Evolutionary conservation across 139 green algal genomes (phyloP).

Genomic region (Tetratostichococcus sp.): DNA sequence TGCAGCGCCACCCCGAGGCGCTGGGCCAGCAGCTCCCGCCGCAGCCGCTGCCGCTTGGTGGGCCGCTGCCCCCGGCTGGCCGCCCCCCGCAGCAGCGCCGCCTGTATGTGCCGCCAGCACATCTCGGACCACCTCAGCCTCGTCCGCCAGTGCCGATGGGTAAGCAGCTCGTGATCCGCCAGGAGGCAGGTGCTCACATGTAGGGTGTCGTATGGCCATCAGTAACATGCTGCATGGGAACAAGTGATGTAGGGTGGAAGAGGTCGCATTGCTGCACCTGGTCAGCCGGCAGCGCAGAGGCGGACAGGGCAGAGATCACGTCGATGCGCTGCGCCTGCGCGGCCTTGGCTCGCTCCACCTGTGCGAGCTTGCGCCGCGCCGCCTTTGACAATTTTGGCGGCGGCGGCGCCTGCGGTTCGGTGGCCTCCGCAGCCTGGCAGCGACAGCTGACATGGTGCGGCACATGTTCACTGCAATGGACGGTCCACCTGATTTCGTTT

Average conservation of each 20-base stretch:
- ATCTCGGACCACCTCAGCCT: too few relatives aligned
- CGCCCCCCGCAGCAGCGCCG: conserved; percentile 44
- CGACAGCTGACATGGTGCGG: too few relatives aligned
- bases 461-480: too few relatives aligned
- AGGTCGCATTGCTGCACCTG: too few relatives aligned
- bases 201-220: too few relatives aligned
- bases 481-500: too few relatives aligned
- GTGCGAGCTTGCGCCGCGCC: conserved; percentile 67
- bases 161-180: too few relatives aligned
- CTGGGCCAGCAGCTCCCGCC: conserved; percentile 51
- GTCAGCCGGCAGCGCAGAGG: not conserved
- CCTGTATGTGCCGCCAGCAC: conserved; percentile 16
- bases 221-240: not conserved
- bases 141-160: too few relatives aligned
- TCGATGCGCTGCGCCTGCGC: conserved; percentile 30
- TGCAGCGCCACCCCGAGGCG: conserved; percentile 43
- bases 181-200: too few relatives aligned
- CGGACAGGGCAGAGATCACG: conserved; percentile 4
- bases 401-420: not conserved
- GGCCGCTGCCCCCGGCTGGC: conserved; percentile 53
- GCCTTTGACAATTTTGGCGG: conserved; percentile 48
- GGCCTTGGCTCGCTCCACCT: conserved; percentile 64
- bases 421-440: too few relatives aligned
- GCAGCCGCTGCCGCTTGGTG: conserved; percentile 70
- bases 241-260: not conserved